Percentiles rank a stretch among this genome's conserved stretches.
phyloP scores from a whole-genome alignment of 2,329 filamentous ascomycete genomes.

The Ophiostoma fasciatum region DNA sequence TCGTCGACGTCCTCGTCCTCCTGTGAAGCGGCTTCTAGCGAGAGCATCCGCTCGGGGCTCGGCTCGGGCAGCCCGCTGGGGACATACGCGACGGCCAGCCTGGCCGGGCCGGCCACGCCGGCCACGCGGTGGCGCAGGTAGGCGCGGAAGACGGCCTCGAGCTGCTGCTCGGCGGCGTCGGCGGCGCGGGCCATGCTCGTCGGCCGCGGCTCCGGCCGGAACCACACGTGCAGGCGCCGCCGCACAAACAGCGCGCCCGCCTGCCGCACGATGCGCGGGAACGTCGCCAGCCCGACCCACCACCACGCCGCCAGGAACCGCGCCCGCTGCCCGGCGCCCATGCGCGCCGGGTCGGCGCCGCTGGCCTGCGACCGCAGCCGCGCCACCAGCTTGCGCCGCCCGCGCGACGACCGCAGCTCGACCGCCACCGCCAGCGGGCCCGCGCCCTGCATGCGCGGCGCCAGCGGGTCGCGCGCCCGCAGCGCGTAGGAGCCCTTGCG shows the following conservation, averaged over 20 bases:
- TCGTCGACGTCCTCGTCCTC: conserved; percentile 15
- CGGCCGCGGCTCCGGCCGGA: conserved; percentile 44
- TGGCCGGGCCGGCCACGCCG: conserved; percentile 15
- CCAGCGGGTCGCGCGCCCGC: conserved; percentile 32
- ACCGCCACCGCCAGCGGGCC: conserved; percentile 43
- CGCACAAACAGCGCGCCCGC: conserved; percentile 41
- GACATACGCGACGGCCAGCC: conserved; percentile 36
- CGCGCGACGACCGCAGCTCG: conserved; percentile 43
- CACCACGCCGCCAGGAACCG: conserved; percentile 42
- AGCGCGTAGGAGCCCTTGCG: conserved; percentile 40
- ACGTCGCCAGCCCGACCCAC: conserved; percentile 52
- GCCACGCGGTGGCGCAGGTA: conserved; percentile 37
- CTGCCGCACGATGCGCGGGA: conserved; percentile 49
- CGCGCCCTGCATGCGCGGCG: conserved; percentile 21
- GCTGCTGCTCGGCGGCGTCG: conserved; percentile 29
- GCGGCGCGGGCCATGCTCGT: conserved; percentile 40
- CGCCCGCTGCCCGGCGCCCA: conserved; percentile 27
- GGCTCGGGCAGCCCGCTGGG: conserved; percentile 31
- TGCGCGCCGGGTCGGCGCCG: conserved; percentile 33
- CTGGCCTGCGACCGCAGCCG: conserved; percentile 36
- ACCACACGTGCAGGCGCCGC: conserved; percentile 47
- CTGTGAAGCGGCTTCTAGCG: conserved; percentile 13
- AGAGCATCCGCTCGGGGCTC: conserved; percentile 24
- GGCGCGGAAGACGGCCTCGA: conserved; percentile 31
- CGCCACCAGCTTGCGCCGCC: conserved; percentile 45